Base-by-base conservation (phyloP, 73 alveolate genomes). In the Effrenium voratum region DNA sequence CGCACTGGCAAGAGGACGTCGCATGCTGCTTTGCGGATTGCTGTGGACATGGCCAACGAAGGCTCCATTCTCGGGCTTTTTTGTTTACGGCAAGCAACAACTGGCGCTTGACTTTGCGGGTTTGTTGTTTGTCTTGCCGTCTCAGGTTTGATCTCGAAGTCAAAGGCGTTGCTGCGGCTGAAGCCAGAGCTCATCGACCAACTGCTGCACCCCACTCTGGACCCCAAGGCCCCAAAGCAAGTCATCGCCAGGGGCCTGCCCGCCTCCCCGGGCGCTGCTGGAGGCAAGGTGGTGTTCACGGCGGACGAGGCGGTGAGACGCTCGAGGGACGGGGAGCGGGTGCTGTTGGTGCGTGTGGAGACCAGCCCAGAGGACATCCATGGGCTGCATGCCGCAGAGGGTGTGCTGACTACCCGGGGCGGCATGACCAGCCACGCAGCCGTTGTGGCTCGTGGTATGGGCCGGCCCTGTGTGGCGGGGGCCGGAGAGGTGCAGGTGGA, bases 401-500 rank as follows among this genome's bases (percentile, higher is more conserved):
- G 93, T n/a, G 93, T 99, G 44, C 98, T 99, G 66, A 99, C 99
- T 77, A 83, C 93, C 76, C 34, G 93, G 52, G 93, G 93, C 92
- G 99, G 99, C 97, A 98, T 98, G 99, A 99, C 99, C 15, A 98
- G 99, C 66, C 99, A 99, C 76, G 99, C 99, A 30, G 99, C 99
- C 26, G 99, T 99, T 93, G 99, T 99, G 26, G 99, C 99, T 1
- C 99, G 99, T 88, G 99, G 99, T 12, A 95, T 99, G 99, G 99
- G 99, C 30, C 98, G 99, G 36, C 99, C 99, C 22, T 99, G 99
- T 84, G 99, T 99, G 84, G 94, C 99, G 52, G 99, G 99, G 26
- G 96, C 99, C 45, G 81, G 94, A 57, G 79, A 85, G 46, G 34
- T 49, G 76, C 77, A 26, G 32, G 44, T 91, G 8, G 90, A 91